Conservation (phyloP, 1,284 basidiomycete genomes). For the Fomitopsis pinicola region DNA sequence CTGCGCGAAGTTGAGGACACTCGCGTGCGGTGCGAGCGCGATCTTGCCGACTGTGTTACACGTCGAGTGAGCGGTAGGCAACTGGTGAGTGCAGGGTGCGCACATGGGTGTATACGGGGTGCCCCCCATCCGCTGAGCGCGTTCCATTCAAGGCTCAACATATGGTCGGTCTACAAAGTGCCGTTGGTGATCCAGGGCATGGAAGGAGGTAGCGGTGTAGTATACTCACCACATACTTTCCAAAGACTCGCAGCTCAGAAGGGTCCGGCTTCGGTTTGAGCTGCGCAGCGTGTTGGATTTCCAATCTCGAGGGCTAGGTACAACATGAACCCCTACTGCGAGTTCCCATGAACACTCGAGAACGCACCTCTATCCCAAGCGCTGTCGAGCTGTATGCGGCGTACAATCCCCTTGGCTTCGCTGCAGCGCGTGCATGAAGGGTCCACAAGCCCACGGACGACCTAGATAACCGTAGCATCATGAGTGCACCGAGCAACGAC, state of each 20-base stretch:
- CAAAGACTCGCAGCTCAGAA: slow-evolving; percentile 53
- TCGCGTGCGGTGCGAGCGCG: slow-evolving; percentile 75
- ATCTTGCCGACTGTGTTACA: slow-evolving; percentile 33
- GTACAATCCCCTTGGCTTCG: neutral
- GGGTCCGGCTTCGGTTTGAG: slow-evolving; percentile 51
- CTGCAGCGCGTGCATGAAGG: neutral
- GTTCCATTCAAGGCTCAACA: slow-evolving; percentile 85
- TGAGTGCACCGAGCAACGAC: neutral
- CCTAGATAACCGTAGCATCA: neutral
- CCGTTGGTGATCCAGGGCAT: neutral
- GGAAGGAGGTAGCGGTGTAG: neutral
- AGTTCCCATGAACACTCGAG: neutral
- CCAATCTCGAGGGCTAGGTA: slow-evolving; percentile 41
- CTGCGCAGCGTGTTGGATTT: slow-evolving; percentile 43
- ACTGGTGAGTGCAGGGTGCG: slow-evolving; percentile 17
- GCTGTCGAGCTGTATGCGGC: neutral
- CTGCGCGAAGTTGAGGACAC: slow-evolving; percentile 93
- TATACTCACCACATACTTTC: slow-evolving; percentile 62
- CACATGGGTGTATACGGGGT: slow-evolving; percentile 84
- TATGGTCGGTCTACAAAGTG: slow-evolving; percentile 79
- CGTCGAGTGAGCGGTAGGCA: neutral
- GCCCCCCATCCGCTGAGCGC: slow-evolving; percentile 75
- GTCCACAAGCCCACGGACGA: neutral
- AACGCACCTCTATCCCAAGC: neutral
- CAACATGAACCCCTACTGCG: no score